Evolutionary conservation across 2,329 filamentous ascomycete genomes (phyloP).

Genomic region (Calycina herbarum): DNA sequence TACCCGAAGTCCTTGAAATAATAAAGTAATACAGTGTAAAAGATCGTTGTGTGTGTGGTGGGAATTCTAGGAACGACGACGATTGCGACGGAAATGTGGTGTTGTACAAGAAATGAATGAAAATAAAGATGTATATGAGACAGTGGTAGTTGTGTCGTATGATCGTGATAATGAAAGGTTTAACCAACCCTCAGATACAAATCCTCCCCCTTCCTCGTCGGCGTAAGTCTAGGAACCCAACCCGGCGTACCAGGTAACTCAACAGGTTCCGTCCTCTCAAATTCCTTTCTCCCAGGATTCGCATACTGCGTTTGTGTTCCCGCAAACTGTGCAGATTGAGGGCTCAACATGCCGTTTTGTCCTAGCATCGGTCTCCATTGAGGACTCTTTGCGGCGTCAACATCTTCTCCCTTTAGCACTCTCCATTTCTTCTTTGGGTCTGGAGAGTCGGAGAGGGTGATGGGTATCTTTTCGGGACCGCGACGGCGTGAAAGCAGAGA

Average conservation of each 20-base stretch:
- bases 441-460: slow-evolving; percentile 49
- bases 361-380: slow-evolving; percentile 32
- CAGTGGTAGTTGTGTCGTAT: background rate
- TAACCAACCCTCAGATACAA: slow-evolving; percentile 59
- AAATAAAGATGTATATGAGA: background rate
- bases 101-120: background rate
- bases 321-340: slow-evolving; percentile 3
- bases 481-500: slow-evolving; percentile 6
- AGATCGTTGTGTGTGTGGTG: background rate
- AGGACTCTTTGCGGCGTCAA: slow-evolving; percentile 28
- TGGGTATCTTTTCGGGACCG: slow-evolving; percentile 25
- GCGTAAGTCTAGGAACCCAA: slow-evolving; percentile 66
- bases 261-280: slow-evolving; percentile 23
- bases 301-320: background rate
- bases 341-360: background rate
- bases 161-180: slow-evolving; percentile 12
- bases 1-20: background rate
- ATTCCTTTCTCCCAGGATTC: background rate
- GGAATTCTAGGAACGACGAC: too few species aligned
- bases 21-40: slow-evolving; percentile 3
- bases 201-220: slow-evolving; percentile 65
- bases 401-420: slow-evolving; percentile 29
- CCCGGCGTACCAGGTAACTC: slow-evolving; percentile 50
- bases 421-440: slow-evolving; percentile 30
- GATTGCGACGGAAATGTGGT: background rate